Percentiles rank a stretch among this genome's conserved stretches.
Evolutionary conservation across 2,329 filamentous ascomycete genomes (phyloP).

Genomic region (Neopestalotiopsis sp.): DNA sequence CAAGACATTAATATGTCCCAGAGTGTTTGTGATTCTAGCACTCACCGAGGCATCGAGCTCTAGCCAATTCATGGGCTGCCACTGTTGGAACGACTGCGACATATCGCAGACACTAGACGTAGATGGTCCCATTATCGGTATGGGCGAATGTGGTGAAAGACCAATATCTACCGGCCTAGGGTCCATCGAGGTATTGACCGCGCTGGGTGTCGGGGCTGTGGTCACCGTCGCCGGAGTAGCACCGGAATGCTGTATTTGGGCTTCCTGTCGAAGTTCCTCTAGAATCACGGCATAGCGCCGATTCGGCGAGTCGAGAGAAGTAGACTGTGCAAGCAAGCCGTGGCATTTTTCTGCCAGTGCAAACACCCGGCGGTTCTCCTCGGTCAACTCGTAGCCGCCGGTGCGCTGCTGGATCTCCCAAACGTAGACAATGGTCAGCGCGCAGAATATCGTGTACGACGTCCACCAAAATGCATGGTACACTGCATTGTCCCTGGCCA

Average conservation of each 20-base stretch:
- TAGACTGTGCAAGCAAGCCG: not conserved
- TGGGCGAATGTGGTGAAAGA: not conserved
- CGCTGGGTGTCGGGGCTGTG: not conserved
- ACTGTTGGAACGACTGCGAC: not conserved
- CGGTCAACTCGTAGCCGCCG: not conserved
- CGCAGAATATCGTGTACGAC: not conserved
- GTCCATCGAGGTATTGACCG: not conserved
- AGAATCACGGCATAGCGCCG: not conserved
- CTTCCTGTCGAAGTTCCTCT: not conserved
- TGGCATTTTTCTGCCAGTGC: slow-evolving; percentile 5
- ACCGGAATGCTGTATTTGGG: not conserved
- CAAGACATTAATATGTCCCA: not conserved
- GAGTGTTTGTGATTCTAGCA: not conserved
- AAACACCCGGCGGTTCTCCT: not conserved
- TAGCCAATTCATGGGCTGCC: not conserved
- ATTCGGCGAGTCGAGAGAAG: not conserved
- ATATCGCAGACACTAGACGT: not conserved
- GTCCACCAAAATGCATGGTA: not conserved
- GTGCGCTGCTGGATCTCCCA: slow-evolving; percentile 6
- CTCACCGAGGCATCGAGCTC: slow-evolving; percentile 1
- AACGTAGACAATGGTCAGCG: not conserved
- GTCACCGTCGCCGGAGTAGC: not conserved
- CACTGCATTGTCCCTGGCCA: not conserved
- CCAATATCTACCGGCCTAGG: not conserved
- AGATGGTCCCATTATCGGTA: not conserved